Evolutionary conservation across 805 yeast genomes (phyloP).

Genomic region (Candida sphagnicola): DNA sequence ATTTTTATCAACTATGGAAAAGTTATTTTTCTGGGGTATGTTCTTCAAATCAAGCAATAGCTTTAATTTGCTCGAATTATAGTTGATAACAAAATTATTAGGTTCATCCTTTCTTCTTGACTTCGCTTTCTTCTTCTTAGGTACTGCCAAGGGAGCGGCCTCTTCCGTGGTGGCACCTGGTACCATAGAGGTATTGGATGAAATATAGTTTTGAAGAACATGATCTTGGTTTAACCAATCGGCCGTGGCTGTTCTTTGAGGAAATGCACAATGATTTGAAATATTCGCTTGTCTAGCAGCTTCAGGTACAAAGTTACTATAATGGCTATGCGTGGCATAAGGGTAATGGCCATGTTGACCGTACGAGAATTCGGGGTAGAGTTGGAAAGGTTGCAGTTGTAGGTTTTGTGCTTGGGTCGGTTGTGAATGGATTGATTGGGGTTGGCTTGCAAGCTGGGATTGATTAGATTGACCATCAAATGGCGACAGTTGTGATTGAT

Average conservation of each 20-base stretch:
- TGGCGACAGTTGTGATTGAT: constrained; percentile 4
- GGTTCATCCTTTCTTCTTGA: constrained; percentile 10
- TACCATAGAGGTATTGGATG: not conserved
- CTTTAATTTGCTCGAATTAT: constrained; percentile 21
- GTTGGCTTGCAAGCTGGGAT: too few species aligned
- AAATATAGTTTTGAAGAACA: not conserved
- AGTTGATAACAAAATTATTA: constrained; percentile 21
- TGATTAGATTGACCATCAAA: too few species aligned
- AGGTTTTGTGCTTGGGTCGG: constrained; percentile 5
- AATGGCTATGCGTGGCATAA: constrained; percentile 2
- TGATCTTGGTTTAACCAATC: not conserved
- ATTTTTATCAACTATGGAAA: constrained; percentile 25
- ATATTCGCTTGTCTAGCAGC: constrained; percentile 1
- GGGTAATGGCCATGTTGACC: not conserved
- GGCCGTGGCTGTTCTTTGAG: constrained; percentile 2
- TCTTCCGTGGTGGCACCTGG: not conserved
- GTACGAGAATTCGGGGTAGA: not conserved
- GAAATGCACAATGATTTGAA: constrained; percentile 2
- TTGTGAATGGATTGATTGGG: constrained; percentile 4
- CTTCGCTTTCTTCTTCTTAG: constrained; percentile 8
- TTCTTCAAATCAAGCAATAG: constrained; percentile 26
- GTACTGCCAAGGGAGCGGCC: constrained; percentile 2
- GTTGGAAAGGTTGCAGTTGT: constrained; percentile 7
- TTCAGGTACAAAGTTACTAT: constrained; percentile 1
- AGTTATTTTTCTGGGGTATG: constrained; percentile 13